Base-by-base conservation (phyloP, 2,329 filamentous ascomycete species). In the Sporothrix humicola region DNA sequence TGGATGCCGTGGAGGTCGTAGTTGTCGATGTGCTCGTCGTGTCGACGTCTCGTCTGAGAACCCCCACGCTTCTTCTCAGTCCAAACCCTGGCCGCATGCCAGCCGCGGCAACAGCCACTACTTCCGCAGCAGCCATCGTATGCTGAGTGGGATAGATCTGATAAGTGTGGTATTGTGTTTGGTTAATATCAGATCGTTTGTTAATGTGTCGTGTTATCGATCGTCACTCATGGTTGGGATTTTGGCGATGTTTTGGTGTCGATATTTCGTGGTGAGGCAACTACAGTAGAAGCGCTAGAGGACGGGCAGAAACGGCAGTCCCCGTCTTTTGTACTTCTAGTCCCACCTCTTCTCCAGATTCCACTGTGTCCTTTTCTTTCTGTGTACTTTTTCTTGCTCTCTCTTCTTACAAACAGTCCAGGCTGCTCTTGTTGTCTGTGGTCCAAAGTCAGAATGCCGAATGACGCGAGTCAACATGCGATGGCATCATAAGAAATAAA, bases 401-500 rank as follows among this genome's bases (percentile, higher is more conserved):
- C 9, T 31, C 15, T 9, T 50, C 48, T n/a, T 42, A 52, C 17
- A 52, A 15, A 54, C 48, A 12, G 66, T 26, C 17, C 48, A 42
- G 8, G 9, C 23, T 54, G 48, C 66, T 54, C 10, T 69, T 17
- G 17, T 54, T 59, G 37, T 70, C 52, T 26, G 52, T 31, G 23
- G 68, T 70, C 10, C 63, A 58, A 13, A 50, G 58, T 10, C 56
- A 58, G 58, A 31, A 15, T 72, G 42, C 63, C 69, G 68, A 12
- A 75, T 75, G 74, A 74, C 74, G 74, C 66, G 71, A 75, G 17
- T 37, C 58, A 46, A 59, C 58, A 23, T 12, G 44, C 65, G 52
- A 75, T 74, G 72, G 74, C 74, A 75, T 75, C 74, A 74, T 74
- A 63, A 46, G 44, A 54, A 42, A 52, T 8, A 46, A 69, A 26